Evolutionary conservation across 352 stramenopile genomes (phyloP), one percentile per base, ranked within the genome.

Genomic region (Pythium dissimile): DNA sequence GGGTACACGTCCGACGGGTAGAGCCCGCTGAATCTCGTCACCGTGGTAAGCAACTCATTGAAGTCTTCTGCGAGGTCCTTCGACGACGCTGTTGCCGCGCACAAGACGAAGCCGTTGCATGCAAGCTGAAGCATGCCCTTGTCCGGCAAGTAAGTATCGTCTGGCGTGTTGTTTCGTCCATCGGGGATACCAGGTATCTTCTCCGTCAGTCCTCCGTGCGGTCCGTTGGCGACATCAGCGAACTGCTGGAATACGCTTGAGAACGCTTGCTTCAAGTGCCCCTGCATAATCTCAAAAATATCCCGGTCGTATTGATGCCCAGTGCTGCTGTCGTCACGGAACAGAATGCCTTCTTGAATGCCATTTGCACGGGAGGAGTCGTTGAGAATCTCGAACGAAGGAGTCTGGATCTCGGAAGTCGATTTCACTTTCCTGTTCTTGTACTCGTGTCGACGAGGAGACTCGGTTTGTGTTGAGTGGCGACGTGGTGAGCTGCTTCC

Each of bases 211-310:
- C 61, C 62, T 38, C 86, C 77, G 35, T 59, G 32, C 8, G 73
- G 75, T 13, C 67, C 60, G 21, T 88, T 84, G 0, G 71, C 82
- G 24, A 76, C 75, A 24, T 79, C 62, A 2, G 84, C 78, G 41
- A 87, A 92, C 44, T 85, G 75, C 27, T 87, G 69, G 52, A 92
- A 92, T 8, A 92, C 80, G 48, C 78, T 88, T 8, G 66, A 61
- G 37, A 92, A 90, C 9, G 76, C 83, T 30, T 54, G 59, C 26
- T 86, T 68, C 30, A 90, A 45, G 15, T 72, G 72, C 23, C 59
- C 45, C 41, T 87, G 68, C 42, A 92, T 62, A 21, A 90, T 37
- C 37, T 84, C 76, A 30, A 86, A 89, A 8, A 92, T 89, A 43
- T 89, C 73, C 16, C 69, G 72, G 26, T 92, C 80, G 42, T 90